phyloP scores from a whole-genome alignment of 768 basidiomycete species.

The Kwoniella botswanensis region DNA sequence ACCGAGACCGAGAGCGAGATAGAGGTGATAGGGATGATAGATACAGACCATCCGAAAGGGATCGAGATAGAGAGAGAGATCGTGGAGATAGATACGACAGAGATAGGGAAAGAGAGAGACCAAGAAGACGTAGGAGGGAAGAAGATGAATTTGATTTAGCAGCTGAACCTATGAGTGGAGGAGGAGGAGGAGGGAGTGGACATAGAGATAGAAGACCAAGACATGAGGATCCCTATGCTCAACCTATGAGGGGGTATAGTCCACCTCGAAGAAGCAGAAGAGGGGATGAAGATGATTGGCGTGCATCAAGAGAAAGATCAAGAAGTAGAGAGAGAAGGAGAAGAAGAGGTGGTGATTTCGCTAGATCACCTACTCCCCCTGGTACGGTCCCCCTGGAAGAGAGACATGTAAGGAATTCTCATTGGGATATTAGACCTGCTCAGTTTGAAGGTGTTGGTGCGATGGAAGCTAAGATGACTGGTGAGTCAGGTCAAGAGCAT shows the following conservation, averaged over 20 bases:
- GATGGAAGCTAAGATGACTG: slow-evolving; percentile 97
- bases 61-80: slow-evolving; percentile 30
- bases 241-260: slow-evolving; percentile 34
- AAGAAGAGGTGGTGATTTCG: slow-evolving; percentile 67
- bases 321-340: slow-evolving; percentile 57
- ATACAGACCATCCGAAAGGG: slow-evolving; percentile 9
- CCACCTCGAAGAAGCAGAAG: slow-evolving; percentile 30
- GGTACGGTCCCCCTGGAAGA: slow-evolving; percentile 80
- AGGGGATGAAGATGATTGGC: slow-evolving; percentile 28
- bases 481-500: slow-evolving; percentile 60
- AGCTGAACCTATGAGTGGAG: slow-evolving; percentile 42
- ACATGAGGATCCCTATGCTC: slow-evolving; percentile 43
- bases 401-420: slow-evolving; percentile 83
- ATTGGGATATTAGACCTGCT: slow-evolving; percentile 95
- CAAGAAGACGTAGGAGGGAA: slow-evolving; percentile 21
- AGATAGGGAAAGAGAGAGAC: slow-evolving; percentile 15
- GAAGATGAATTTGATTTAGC: slow-evolving; percentile 31
- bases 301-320: slow-evolving; percentile 37
- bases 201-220: slow-evolving; percentile 36
- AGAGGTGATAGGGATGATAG: slow-evolving; percentile 23
- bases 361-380: slow-evolving; percentile 87
- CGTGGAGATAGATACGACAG: slow-evolving; percentile 14
- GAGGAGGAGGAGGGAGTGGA: slow-evolving; percentile 34
- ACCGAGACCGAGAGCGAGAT: slow-evolving; percentile 19
- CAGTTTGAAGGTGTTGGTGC: slow-evolving; percentile 95